A percentile compares a stretch with the other conserved stretches of the same genome.
These are phyloP conservation scores for Trametes polyzona DNA, from an alignment of 1,284 basidiomycete genomes.

Conservation along the genomic window DNA sequence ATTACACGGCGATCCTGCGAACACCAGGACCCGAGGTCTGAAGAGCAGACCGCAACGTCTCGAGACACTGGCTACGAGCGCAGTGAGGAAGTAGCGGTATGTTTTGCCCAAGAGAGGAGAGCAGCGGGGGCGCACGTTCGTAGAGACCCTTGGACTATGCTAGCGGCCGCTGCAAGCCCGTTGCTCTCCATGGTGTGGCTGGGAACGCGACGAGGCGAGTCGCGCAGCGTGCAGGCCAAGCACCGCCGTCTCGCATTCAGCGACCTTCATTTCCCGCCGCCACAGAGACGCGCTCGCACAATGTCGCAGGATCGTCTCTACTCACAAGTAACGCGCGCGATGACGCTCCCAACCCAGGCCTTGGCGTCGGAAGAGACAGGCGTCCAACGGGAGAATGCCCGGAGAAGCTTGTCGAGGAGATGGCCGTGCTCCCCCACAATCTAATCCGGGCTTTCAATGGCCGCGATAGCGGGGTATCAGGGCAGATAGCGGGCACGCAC, in stretches of 20 bases:
- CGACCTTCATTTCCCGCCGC: background rate
- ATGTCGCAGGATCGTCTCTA: conserved; percentile 10
- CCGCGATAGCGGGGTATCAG: conserved; percentile 13
- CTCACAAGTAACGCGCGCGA: too few species aligned
- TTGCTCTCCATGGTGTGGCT: background rate
- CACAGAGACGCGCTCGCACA: background rate
- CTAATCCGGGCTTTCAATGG: conserved; percentile 5
- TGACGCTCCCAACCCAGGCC: background rate
- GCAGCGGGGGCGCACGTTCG: conserved; percentile 22
- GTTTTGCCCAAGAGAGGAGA: background rate
- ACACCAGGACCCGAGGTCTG: background rate
- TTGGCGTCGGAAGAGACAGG: background rate
- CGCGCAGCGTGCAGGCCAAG: background rate
- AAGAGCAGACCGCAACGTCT: background rate
- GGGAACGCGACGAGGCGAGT: background rate
- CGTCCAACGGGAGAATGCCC: conserved; percentile 10
- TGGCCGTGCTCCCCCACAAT: conserved; percentile 13
- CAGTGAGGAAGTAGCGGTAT: background rate
- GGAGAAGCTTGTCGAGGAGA: background rate
- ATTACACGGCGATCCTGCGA: conserved; percentile 3
- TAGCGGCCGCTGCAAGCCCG: background rate
- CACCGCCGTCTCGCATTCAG: background rate
- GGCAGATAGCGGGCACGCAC: conserved; percentile 2
- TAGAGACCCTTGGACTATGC: background rate
- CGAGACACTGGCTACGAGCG: background rate